Base-by-base conservation (phyloP, 495 filamentous ascomycete species). In the Aspergillus affinis region DNA sequence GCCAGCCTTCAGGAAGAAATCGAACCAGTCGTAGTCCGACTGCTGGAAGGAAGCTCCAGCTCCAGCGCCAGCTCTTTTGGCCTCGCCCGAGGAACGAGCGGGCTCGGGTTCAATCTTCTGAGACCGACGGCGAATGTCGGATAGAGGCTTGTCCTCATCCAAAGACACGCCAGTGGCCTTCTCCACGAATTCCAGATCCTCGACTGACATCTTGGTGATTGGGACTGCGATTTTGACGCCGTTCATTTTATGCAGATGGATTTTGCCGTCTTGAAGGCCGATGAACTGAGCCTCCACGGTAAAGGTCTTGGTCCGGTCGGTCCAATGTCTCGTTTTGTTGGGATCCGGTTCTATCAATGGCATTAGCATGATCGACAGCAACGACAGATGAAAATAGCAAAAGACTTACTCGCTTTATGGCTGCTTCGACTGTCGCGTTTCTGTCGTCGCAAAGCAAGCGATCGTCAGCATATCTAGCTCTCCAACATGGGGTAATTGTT, bases 151-250 rank as follows among this genome's bases (percentile, higher is more conserved):
- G 62, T 98, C 94, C 69, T 99, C 93, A 66, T 98, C 93, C 29
- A 99, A 77, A 12, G 92, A 97, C 17, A 90, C 78, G n/a, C 92
- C 92, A 17, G 92, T 92, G 15, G 83, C 75, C 55, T 83, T 83
- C 73, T 99, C 94, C 30, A 98, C 93, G 61, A 94, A 97, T 75
- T 97, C 93, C 23, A 99, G 76, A 73, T 99, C 94, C 65, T 92
- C 89, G 47, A 92, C 79, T 2, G 93, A 91, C 94, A 99, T 99
- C 73, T 98, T 98, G 10, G 85, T 74, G 44, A 97, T 84, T 23
- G 94, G 93, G 4, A 99, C 94, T 8, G 94, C 94, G 73, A 99
- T 99, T 72, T 97, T 97, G 51, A 99, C 91, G 12, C 94, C 94
- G 68, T 99, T 99, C 70, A 88, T 79, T 79, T 99, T 99, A 78